Evolutionary conservation across 805 yeast species (phyloP).

Genomic region (Metschnikowia colocasiae): DNA sequence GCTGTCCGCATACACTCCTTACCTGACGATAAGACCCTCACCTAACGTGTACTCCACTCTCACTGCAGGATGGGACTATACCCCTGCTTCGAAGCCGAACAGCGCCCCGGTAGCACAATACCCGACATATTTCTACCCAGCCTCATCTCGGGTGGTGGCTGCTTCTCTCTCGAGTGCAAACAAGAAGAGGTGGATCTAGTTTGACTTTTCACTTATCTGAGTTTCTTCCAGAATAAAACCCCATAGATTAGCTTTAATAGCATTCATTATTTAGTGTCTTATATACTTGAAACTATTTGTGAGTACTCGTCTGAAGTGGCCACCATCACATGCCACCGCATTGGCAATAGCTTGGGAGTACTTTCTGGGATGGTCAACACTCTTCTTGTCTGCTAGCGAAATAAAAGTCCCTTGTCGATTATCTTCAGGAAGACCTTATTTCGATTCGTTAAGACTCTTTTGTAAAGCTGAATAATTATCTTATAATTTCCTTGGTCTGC

Average conservation of each 20-base stretch:
- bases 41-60: slow-evolving; percentile 57
- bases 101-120: slow-evolving; percentile 67
- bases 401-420: too few species aligned
- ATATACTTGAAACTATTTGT: neutral
- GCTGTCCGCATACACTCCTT: slow-evolving; percentile 60
- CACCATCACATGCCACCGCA: too few species aligned
- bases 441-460: too few species aligned
- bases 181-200: slow-evolving; percentile 38
- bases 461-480: too few species aligned
- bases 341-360: too few species aligned
- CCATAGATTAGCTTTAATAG: neutral
- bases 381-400: too few species aligned
- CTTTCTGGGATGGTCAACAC: too few species aligned
- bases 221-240: neutral
- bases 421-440: too few species aligned
- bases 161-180: slow-evolving; percentile 35
- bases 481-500: neutral
- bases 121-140: slow-evolving; percentile 65
- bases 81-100: slow-evolving; percentile 59
- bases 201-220: neutral
- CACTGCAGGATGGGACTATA: slow-evolving; percentile 83
- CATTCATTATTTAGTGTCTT: neutral
- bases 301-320: neutral
- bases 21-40: slow-evolving; percentile 41
- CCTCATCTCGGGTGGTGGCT: slow-evolving; percentile 46